Evolutionary conservation across 371 early-diverging fungal species (phyloP), one percentile per base, ranked within the genome.

Genomic region (Cokeromyces recurvatus): DNA sequence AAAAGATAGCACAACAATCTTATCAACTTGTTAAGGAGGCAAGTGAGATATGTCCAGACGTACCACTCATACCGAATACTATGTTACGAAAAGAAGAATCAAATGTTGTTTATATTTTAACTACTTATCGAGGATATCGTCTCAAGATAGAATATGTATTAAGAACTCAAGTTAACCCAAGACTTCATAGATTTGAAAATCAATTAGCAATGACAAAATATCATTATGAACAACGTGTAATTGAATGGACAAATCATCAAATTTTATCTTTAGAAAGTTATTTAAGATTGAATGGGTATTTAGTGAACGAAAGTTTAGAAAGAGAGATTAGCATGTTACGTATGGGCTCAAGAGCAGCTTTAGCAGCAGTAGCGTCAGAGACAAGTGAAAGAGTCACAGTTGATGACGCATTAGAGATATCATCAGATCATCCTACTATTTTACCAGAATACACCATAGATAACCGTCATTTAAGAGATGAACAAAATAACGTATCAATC

Each of bases 211-310:
- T 54, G 6, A 46, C 67, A 2, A 54, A 57, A 29, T 67, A 58
- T 32, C 67, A 64, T 21, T 57, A 60, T 23, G 74, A 69, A 19
- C 64, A 69, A 38, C 53, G 59, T 43, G 42, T 57, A 20, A 69
- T 73, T 38, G 74, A 73, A 45, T 73, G 74, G 74, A 58, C 64
- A 8, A 64, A 69, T 32, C 63, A 64, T 40, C 70, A 69, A 38
- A 60, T 73, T 10, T 41, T 56, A 10, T 53, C 64, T 14, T 22
- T 73, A 14, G 70, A 69, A 43, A 37, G 48, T 2, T 52, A 66
- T 23, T 24, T 73, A 6, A 49, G 67, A 22, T 43, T 54, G 5
- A 69, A 73, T 37, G 69, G 70, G 0, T 60, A 53, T 4, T 32
- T 69, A 15, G 38, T 55, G 20, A 55, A 67, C 23, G 42, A 59